Percentiles rank a stretch among this genome's conserved stretches.
These are phyloP conservation scores for Kondoa malvinella DNA, from an alignment of 768 basidiomycete species.

Conservation along the genomic window DNA sequence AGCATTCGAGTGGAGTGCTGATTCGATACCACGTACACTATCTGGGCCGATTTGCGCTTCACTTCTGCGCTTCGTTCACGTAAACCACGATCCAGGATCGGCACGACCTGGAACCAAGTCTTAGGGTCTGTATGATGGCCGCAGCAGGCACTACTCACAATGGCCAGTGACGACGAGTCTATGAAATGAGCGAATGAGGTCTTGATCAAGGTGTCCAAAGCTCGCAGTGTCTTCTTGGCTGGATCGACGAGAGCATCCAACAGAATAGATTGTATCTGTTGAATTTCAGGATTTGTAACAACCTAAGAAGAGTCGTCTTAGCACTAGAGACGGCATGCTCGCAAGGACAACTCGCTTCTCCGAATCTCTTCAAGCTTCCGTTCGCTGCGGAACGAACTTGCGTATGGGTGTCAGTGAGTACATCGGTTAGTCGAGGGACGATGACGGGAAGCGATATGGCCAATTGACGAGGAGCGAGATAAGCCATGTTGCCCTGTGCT, in stretches of 20 bases:
- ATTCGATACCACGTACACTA: constrained; percentile 90
- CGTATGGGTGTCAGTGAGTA: constrained; percentile 90
- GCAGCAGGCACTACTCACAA: constrained; percentile 40
- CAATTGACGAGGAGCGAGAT: constrained; percentile 85
- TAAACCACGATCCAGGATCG: constrained; percentile 82
- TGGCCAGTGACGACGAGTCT: constrained; percentile 83
- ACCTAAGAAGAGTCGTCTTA: constrained; percentile 34
- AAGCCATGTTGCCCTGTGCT: constrained; percentile 89
- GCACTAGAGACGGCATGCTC: not conserved
- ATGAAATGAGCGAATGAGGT: constrained; percentile 97
- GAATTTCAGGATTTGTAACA: constrained; percentile 92
- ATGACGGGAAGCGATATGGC: constrained; percentile 89
- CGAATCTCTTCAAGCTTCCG: constrained; percentile 89
- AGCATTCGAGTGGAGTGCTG: constrained; percentile 10
- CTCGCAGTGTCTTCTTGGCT: constrained; percentile 60
- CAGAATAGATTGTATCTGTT: constrained; percentile 67
- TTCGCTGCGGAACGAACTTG: constrained; percentile 88
- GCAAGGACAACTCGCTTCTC: constrained; percentile 42
- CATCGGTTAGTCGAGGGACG: constrained; percentile 84
- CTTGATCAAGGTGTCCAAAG: constrained; percentile 67
- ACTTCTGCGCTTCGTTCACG: constrained; percentile 81
- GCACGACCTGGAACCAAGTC: constrained; percentile 49
- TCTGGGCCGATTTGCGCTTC: constrained; percentile 89
- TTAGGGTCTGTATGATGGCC: constrained; percentile 6
- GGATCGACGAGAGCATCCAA: constrained; percentile 94